These are phyloP conservation scores for Sporothrix brasiliensis DNA, from an alignment of 2,329 filamentous ascomycete species.

Conservation along the genomic window DNA sequence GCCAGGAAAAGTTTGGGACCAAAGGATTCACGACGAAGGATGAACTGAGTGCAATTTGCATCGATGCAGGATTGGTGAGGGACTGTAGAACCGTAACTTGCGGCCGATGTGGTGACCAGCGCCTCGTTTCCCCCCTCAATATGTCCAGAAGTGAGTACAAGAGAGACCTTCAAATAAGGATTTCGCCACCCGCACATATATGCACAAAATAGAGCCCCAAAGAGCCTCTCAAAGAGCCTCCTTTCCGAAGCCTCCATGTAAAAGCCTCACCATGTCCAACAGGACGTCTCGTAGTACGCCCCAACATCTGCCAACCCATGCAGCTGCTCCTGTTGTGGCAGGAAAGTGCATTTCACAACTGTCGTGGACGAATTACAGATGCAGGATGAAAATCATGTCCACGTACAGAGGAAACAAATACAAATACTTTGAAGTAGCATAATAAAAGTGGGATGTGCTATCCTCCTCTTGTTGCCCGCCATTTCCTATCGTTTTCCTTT, in stretches of 20 bases:
- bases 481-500: background rate
- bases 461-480: background rate
- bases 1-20: background rate
- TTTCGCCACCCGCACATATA: background rate
- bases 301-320: background rate
- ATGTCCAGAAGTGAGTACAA: background rate
- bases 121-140: background rate
- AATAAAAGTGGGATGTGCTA: background rate
- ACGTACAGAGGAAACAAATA: background rate
- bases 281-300: background rate
- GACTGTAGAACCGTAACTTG: background rate
- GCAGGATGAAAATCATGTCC: conserved; percentile 14
- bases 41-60: background rate
- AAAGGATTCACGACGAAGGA: conserved; percentile 1
- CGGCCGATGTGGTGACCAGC: background rate
- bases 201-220: background rate
- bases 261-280: conserved; percentile 13
- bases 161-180: conserved; percentile 9
- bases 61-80: background rate
- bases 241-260: background rate
- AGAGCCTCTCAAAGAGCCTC: conserved; percentile 14
- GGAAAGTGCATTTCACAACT: background rate
- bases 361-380: conserved; percentile 19
- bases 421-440: background rate
- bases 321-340: background rate